A percentile compares a stretch with the other conserved stretches of the same genome.
Evolutionary conservation across 2,329 filamentous ascomycete genomes (phyloP).

Genomic region (Leptographium radiaticola): DNA sequence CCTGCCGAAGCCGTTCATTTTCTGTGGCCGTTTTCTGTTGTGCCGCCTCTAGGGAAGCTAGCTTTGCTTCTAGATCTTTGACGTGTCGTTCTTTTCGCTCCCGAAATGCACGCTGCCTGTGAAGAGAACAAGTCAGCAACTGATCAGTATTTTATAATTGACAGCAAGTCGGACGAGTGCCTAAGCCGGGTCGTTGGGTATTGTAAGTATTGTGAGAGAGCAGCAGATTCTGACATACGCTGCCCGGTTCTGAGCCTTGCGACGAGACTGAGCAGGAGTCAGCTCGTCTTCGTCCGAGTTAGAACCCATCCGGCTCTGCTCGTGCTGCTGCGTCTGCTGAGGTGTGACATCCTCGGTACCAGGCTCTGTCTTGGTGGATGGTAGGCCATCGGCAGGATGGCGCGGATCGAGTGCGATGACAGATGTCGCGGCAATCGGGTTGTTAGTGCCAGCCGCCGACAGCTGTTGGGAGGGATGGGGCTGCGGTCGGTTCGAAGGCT

Average conservation of each 20-base stretch:
- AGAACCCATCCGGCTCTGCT: constrained; percentile 21
- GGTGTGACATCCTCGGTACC: constrained; percentile 20
- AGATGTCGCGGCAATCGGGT: not conserved
- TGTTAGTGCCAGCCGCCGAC: constrained; percentile 10
- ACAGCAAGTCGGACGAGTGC: no score
- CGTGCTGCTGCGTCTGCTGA: constrained; percentile 10
- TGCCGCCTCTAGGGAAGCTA: constrained; percentile 62
- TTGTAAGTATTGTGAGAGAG: not conserved
- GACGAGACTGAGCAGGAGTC: constrained; percentile 43
- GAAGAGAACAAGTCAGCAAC: not conserved
- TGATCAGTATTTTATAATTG: not conserved
- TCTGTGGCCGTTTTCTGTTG: constrained; percentile 62
- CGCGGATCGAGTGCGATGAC: constrained; percentile 11
- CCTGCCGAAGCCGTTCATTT: constrained; percentile 74
- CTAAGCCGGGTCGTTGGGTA: no score
- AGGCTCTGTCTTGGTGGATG: constrained; percentile 26
- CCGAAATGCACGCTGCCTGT: constrained; percentile 85
- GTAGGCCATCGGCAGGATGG: constrained; percentile 18
- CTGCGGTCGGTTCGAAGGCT: constrained; percentile 13
- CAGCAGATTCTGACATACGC: constrained; percentile 33
- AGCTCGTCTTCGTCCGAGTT: constrained; percentile 44
- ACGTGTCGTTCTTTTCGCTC: constrained; percentile 89
- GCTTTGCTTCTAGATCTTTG: constrained; percentile 80
- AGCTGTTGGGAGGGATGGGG: constrained; percentile 14
- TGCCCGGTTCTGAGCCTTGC: constrained; percentile 48